Conservation (phyloP, 305 asterid species). For the Solanum hybrid region DNA sequence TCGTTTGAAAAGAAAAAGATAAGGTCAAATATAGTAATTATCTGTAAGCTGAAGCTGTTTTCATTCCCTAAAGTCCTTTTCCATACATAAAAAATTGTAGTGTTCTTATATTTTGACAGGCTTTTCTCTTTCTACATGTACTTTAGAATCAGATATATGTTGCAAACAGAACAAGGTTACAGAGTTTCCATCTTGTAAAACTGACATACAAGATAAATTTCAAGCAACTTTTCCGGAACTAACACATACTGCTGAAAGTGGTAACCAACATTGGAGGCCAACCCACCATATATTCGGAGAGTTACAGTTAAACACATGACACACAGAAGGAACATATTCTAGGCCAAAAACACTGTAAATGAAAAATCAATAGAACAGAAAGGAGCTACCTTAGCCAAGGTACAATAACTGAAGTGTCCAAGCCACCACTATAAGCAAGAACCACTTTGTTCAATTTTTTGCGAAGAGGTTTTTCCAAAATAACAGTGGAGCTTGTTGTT, state of each 20-base stretch:
- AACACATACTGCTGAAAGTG: background rate
- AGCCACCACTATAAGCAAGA: conserved; percentile 92
- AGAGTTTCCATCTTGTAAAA: background rate
- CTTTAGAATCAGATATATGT: background rate
- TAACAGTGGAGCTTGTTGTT: conserved; percentile 23
- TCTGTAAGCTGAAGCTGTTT: background rate
- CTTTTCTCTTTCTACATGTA: background rate
- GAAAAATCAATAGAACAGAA: background rate
- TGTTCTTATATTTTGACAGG: background rate
- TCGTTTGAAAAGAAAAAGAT: background rate
- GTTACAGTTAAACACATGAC: background rate
- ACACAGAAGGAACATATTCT: background rate
- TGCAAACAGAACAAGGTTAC: background rate
- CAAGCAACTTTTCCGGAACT: background rate
- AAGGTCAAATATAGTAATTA: background rate
- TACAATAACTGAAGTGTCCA: conserved; percentile 93
- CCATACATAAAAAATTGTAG: background rate
- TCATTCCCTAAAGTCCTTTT: background rate
- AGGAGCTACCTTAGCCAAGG: conserved; percentile 88
- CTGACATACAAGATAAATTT: background rate
- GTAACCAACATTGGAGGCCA: background rate
- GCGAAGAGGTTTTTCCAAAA: conserved; percentile 35
- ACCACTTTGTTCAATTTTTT: conserved; percentile 85
- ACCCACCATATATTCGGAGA: background rate
- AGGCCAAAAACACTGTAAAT: background rate